These are phyloP conservation scores for Candida pseudoviswanathii DNA, from an alignment of 1,139 yeast genomes.

Conservation along the genomic window DNA sequence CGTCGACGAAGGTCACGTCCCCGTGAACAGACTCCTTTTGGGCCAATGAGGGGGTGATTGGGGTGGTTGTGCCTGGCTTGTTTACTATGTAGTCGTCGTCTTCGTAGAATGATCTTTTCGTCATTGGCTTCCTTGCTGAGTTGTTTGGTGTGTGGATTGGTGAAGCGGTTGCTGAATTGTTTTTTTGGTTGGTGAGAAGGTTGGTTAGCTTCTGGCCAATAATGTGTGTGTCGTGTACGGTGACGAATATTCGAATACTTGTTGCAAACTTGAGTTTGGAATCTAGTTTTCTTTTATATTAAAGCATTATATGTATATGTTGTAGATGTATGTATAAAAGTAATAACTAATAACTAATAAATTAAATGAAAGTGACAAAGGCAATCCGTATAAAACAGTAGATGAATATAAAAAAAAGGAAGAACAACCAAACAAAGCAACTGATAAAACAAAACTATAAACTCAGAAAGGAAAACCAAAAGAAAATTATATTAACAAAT, in stretches of 20 bases:
- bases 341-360: neutral
- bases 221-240: neutral
- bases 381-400: neutral
- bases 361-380: neutral
- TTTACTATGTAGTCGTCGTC: slow-evolving; percentile 50
- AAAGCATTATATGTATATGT: neutral
- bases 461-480: neutral
- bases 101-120: slow-evolving; percentile 49
- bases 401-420: no score
- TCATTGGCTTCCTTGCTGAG: slow-evolving; percentile 10
- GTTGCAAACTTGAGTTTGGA: no score
- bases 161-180: neutral
- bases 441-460: neutral
- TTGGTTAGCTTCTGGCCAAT: neutral
- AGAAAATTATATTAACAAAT: neutral
- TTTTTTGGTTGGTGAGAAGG: neutral
- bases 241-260: neutral
- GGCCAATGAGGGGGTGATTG: slow-evolving; percentile 37
- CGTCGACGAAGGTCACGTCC: slow-evolving; percentile 45
- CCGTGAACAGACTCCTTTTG: slow-evolving; percentile 44
- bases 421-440: neutral
- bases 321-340: neutral
- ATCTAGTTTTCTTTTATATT: neutral
- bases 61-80: slow-evolving; percentile 50
- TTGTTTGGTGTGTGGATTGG: neutral